A percentile compares a stretch with the other conserved stretches of the same genome.
Evolutionary conservation across 2,329 filamentous ascomycete species (phyloP).

Genomic region (Purpureocillium lavendulum): DNA sequence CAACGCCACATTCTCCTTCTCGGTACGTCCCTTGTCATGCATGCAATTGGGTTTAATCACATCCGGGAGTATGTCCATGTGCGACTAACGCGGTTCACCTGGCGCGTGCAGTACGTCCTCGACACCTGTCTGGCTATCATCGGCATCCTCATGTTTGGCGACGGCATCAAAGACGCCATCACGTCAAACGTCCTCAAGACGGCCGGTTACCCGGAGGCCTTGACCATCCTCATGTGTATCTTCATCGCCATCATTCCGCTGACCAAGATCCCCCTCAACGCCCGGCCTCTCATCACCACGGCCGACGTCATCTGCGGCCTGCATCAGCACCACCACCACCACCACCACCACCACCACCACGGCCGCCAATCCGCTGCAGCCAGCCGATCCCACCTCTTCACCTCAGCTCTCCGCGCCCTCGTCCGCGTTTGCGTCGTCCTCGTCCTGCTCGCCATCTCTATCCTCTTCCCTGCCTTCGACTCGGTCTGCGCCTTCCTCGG

Average conservation of each 20-base stretch:
- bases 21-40: constrained; percentile 39
- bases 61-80: too few relatives aligned
- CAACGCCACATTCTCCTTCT: constrained; percentile 76
- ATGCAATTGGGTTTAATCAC: too few relatives aligned
- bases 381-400: constrained; percentile 31
- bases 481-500: constrained; percentile 89
- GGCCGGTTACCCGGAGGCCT: constrained; percentile 60
- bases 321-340: too few relatives aligned
- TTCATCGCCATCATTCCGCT: constrained; percentile 90
- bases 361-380: constrained; percentile 32
- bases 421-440: constrained; percentile 60
- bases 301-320: constrained; percentile 74
- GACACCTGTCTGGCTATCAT: constrained; percentile 76
- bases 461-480: constrained; percentile 68
- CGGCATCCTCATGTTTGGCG: constrained; percentile 91
- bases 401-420: constrained; percentile 38
- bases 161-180: constrained; percentile 78
- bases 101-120: constrained; percentile 53
- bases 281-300: constrained; percentile 79
- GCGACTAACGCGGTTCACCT: too few relatives aligned
- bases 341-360: constrained; percentile 20
- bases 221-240: constrained; percentile 73
- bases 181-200: constrained; percentile 80
- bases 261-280: constrained; percentile 89
- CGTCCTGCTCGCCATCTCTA: constrained; percentile 67